phyloP scores from a whole-genome alignment of 2,329 filamentous ascomycete species.

The Aspergillus ochraceus region DNA sequence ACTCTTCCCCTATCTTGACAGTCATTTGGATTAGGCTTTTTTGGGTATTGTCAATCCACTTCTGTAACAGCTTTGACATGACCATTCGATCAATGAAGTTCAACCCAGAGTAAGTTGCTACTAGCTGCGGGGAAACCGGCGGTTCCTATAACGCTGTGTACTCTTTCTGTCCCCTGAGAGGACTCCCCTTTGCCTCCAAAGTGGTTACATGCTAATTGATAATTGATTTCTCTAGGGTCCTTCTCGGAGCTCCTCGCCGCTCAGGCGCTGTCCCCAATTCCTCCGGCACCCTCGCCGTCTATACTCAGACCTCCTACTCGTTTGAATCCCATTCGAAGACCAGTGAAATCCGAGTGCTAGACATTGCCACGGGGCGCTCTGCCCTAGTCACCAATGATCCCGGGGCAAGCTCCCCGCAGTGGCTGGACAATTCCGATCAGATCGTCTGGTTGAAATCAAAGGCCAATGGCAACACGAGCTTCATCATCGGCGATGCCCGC shows the following conservation, averaged over 20 bases:
- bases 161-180: background rate
- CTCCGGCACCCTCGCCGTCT: slow-evolving; percentile 48
- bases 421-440: slow-evolving; percentile 45
- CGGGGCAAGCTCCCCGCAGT: slow-evolving; percentile 47
- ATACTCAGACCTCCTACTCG: slow-evolving; percentile 51
- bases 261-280: slow-evolving; percentile 47
- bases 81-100: slow-evolving; percentile 43
- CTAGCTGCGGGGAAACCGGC: background rate
- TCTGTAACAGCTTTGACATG: slow-evolving; percentile 31
- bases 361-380: slow-evolving; percentile 42
- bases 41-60: slow-evolving; percentile 3
- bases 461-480: slow-evolving; percentile 48
- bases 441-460: slow-evolving; percentile 49
- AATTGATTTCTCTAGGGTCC: slow-evolving; percentile 33
- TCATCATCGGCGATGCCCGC: slow-evolving; percentile 45
- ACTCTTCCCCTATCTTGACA: background rate
- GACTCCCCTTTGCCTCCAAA: background rate
- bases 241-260: slow-evolving; percentile 49
- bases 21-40: background rate
- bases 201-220: background rate
- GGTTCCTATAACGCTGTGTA: background rate
- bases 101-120: slow-evolving; percentile 40
- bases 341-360: slow-evolving; percentile 47
- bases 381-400: slow-evolving; percentile 46
- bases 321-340: slow-evolving; percentile 50